Evolutionary conservation across 1,139 yeast species (phyloP).

Genomic region (Saccharomyces hybrid): DNA sequence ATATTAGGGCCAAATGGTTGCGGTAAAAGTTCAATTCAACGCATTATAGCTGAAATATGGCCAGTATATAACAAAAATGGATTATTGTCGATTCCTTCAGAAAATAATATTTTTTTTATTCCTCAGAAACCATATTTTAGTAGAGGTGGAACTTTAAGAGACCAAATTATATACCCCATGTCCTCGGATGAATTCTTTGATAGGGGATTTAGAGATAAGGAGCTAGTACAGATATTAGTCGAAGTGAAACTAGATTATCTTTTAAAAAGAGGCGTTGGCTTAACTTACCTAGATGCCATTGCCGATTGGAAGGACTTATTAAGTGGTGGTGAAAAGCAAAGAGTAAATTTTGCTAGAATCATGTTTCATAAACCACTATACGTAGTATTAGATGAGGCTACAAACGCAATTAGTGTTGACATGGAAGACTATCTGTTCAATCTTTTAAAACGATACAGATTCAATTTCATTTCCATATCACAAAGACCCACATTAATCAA

Average conservation of each 20-base stretch:
- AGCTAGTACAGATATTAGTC: slow-evolving; percentile 57
- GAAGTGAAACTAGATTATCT: slow-evolving; percentile 78
- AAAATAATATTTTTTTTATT: slow-evolving; percentile 61
- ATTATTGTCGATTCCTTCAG: slow-evolving; percentile 69
- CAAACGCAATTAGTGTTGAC: slow-evolving; percentile 87
- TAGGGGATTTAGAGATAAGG: slow-evolving; percentile 63
- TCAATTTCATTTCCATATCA: slow-evolving; percentile 75
- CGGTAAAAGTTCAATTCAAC: slow-evolving; percentile 82
- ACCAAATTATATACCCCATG: slow-evolving; percentile 80
- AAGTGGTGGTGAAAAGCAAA: slow-evolving; percentile 93
- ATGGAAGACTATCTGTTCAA: slow-evolving; percentile 87
- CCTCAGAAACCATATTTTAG: slow-evolving; percentile 78
- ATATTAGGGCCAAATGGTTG: slow-evolving; percentile 84
- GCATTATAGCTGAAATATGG: slow-evolving; percentile 86
- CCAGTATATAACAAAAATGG: slow-evolving; percentile 69
- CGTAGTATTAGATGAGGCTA: slow-evolving; percentile 85
- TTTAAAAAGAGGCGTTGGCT: slow-evolving; percentile 38
- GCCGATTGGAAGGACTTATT: slow-evolving; percentile 88
- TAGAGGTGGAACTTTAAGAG: slow-evolving; percentile 72
- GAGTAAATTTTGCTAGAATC: slow-evolving; percentile 82
- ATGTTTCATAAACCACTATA: slow-evolving; percentile 74
- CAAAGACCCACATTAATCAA: slow-evolving; percentile 81
- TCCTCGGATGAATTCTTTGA: slow-evolving; percentile 72
- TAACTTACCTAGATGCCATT: slow-evolving; percentile 35
- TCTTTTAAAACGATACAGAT: slow-evolving; percentile 56